phyloP scores from a whole-genome alignment of 306 rosid genomes.

The Cucumis hystrix region DNA sequence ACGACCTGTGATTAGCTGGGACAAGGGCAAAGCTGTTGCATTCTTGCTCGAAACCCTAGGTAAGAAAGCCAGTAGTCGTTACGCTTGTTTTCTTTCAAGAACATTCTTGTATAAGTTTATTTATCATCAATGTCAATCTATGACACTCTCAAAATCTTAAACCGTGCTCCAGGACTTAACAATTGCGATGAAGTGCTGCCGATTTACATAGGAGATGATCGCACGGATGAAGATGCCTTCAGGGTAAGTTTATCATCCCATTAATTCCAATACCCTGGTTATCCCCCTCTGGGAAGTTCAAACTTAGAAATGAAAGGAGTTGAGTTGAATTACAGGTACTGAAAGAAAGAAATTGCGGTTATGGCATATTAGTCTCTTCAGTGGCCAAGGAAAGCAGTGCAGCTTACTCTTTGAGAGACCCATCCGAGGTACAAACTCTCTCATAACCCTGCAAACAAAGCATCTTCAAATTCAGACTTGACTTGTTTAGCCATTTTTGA shows the following conservation, averaged over 20 bases:
- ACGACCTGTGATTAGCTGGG: conserved; percentile 84
- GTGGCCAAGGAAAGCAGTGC: conserved; percentile 82
- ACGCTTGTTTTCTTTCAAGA: neutral
- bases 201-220: conserved; percentile 86
- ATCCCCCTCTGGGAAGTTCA: neutral
- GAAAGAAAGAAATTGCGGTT: conserved; percentile 58
- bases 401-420: conserved; percentile 67
- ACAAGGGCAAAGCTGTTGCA: conserved; percentile 92
- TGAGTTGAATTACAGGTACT: conserved; percentile 40
- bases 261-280: neutral
- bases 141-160: conserved; percentile 20
- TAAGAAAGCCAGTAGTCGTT: conserved; percentile 13
- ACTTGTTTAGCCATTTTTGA: too few relatives aligned
- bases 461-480: neutral
- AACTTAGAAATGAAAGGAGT: neutral
- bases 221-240: conserved; percentile 92
- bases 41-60: conserved; percentile 94
- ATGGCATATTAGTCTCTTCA: conserved; percentile 73
- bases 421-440: conserved; percentile 53
- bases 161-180: conserved; percentile 38
- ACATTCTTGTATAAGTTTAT: neutral
- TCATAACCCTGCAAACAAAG: neutral
- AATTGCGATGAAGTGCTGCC: conserved; percentile 81
- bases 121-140: neutral
- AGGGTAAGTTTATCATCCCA: conserved; percentile 31